Conservation (phyloP, 1,139 yeast species). For the Dujonia santamariae region DNA sequence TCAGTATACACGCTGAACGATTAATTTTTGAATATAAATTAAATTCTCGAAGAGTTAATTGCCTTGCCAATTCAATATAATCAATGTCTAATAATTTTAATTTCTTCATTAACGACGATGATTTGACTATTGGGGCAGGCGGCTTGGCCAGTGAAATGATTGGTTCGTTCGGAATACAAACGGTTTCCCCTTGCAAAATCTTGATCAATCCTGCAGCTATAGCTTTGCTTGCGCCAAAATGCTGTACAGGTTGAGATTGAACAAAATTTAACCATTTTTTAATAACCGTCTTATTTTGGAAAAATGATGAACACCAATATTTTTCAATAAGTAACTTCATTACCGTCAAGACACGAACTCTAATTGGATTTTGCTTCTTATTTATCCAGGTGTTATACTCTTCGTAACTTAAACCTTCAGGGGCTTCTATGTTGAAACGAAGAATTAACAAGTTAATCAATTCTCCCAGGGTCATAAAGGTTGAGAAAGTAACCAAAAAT, state of each 20-base stretch:
- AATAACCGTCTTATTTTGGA: constrained; percentile 40
- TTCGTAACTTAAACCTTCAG: constrained; percentile 82
- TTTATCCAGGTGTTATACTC: constrained; percentile 82
- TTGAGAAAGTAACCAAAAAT: constrained; percentile 71
- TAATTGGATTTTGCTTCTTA: constrained; percentile 64
- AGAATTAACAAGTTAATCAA: constrained; percentile 59
- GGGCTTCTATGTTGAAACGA: constrained; percentile 75
- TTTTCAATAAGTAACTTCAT: constrained; percentile 70
- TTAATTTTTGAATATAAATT: constrained; percentile 64
- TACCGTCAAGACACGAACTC: constrained; percentile 65
- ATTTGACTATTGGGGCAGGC: constrained; percentile 43
- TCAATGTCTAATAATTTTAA: constrained; percentile 65
- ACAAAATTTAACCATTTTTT: constrained; percentile 58
- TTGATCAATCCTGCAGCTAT: constrained; percentile 23
- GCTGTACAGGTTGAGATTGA: constrained; percentile 29
- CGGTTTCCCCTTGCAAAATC: constrained; percentile 30
- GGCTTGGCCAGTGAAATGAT: constrained; percentile 27
- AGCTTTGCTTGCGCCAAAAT: constrained; percentile 33
- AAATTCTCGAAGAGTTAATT: constrained; percentile 78
- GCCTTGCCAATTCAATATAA: constrained; percentile 77
- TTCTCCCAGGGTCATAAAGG: constrained; percentile 69
- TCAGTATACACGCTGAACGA: constrained; percentile 72
- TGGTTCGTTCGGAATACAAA: constrained; percentile 31
- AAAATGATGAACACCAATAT: constrained; percentile 71
- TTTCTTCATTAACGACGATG: constrained; percentile 33